These are phyloP conservation scores for Alisma plantagoaquatica DNA, from an alignment of 106 monocot genomes.

Conservation along the genomic window DNA sequence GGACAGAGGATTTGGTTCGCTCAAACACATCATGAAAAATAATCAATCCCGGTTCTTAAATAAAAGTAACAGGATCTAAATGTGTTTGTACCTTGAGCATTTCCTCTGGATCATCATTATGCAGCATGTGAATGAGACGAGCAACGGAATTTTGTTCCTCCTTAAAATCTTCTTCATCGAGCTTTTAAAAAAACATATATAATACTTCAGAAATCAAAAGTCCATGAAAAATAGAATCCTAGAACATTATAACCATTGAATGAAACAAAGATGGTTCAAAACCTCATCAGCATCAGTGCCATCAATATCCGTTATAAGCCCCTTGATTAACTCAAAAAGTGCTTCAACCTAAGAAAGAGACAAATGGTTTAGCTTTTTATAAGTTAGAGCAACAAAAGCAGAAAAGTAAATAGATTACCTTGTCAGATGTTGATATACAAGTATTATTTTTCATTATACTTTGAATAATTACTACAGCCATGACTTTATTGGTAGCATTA, in stretches of 20 bases:
- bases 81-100: constrained; percentile 95
- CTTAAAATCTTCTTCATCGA: constrained; percentile 99
- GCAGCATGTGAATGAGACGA: constrained; percentile 90
- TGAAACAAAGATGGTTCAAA: neutral
- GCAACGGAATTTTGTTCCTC: constrained; percentile 99
- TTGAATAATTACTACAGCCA: constrained; percentile 99
- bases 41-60: no score
- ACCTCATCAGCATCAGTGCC: constrained; percentile 78
- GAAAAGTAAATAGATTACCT: constrained; percentile 35
- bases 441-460: constrained; percentile 97
- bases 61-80: no score
- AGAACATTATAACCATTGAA: no score
- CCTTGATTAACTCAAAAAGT: constrained; percentile 93
- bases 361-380: no score
- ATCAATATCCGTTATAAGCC: constrained; percentile 85
- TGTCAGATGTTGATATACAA: constrained; percentile 75
- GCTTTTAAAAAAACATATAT: constrained; percentile 33
- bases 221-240: no score
- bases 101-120: constrained; percentile 90
- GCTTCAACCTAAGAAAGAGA: constrained; percentile 73
- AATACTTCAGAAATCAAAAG: no score
- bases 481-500: constrained; percentile 83
- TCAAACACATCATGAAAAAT: no score
- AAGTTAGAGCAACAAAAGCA: no score
- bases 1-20: no score